Conservation (phyloP, 2,329 filamentous ascomycete species). For the Tolypocladium sp. region DNA sequence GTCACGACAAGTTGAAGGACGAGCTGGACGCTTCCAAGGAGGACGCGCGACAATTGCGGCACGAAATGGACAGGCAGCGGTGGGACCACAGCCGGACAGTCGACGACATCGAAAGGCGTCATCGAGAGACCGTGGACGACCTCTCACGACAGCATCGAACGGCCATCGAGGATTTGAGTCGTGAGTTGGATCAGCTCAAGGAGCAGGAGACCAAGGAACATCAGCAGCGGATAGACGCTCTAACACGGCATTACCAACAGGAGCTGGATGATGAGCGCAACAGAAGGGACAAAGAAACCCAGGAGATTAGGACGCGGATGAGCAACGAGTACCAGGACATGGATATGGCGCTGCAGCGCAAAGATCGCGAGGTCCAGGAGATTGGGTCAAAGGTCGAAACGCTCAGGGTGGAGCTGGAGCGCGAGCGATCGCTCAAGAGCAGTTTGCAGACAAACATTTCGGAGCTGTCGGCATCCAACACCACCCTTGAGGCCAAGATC, state of each 20-base stretch:
- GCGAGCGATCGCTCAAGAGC: conserved; percentile 55
- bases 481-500: conserved; percentile 64
- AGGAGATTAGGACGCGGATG: conserved; percentile 49
- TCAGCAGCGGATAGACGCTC: conserved; percentile 56
- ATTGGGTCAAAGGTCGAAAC: conserved; percentile 33
- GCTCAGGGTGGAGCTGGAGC: conserved; percentile 41
- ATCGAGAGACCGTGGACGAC: conserved; percentile 24
- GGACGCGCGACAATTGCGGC: conserved; percentile 22
- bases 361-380: conserved; percentile 45
- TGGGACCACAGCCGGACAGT: conserved; percentile 38
- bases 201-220: conserved; percentile 47
- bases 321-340: conserved; percentile 43
- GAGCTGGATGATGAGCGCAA: conserved; percentile 58
- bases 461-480: conserved; percentile 50
- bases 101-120: conserved; percentile 35
- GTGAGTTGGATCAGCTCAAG: conserved; percentile 35
- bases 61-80: conserved; percentile 24
- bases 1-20: conserved; percentile 44
- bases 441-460: conserved; percentile 42
- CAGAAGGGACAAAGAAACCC: conserved; percentile 51
- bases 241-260: conserved; percentile 52
- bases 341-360: conserved; percentile 35
- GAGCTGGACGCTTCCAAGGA: conserved; percentile 45
- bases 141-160: conserved; percentile 23
- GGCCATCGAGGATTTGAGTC: conserved; percentile 25